Conservation (phyloP, 768 basidiomycete genomes). For the Asterophora lycoperdoides region DNA sequence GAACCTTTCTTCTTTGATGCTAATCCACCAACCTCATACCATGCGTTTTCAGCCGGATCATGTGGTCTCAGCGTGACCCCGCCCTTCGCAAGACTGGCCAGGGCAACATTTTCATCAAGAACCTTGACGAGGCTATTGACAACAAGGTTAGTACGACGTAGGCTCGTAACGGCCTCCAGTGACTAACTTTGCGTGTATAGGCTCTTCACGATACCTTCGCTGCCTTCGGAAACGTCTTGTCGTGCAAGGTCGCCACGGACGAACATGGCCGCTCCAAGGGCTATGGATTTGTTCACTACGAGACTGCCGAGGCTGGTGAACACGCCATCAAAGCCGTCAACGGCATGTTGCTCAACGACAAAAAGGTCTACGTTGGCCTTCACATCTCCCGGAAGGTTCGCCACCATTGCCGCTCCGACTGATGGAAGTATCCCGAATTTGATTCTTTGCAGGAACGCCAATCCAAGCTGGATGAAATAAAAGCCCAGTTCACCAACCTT, state of each 20-base stretch:
- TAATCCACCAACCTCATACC: slow-evolving; percentile 9
- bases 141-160: slow-evolving; percentile 68
- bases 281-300: slow-evolving; percentile 99
- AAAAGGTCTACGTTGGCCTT: slow-evolving; percentile 97
- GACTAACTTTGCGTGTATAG: slow-evolving; percentile 32
- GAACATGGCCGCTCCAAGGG: slow-evolving; percentile 94
- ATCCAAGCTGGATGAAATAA: slow-evolving; percentile 98
- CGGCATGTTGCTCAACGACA: slow-evolving; percentile 98
- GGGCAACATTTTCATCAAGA: slow-evolving; percentile 99
- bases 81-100: slow-evolving; percentile 98
- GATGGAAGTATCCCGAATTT: background rate
- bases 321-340: slow-evolving; percentile 98
- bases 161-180: background rate
- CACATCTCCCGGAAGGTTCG: slow-evolving; percentile 93
- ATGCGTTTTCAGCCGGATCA: slow-evolving; percentile 73
- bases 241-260: slow-evolving; percentile 98
- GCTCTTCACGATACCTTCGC: slow-evolving; percentile 99
- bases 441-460: slow-evolving; percentile 70
- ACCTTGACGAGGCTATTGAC: slow-evolving; percentile 94
- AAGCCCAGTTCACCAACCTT: slow-evolving; percentile 95
- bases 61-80: slow-evolving; percentile 99
- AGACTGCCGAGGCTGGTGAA: slow-evolving; percentile 94
- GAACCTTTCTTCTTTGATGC: slow-evolving; percentile 10
- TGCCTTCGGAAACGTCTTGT: slow-evolving; percentile 96
- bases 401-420: background rate